These are phyloP conservation scores for Geranium brycei DNA, from an alignment of 345 rosid genomes.

Conservation along the genomic window DNA sequence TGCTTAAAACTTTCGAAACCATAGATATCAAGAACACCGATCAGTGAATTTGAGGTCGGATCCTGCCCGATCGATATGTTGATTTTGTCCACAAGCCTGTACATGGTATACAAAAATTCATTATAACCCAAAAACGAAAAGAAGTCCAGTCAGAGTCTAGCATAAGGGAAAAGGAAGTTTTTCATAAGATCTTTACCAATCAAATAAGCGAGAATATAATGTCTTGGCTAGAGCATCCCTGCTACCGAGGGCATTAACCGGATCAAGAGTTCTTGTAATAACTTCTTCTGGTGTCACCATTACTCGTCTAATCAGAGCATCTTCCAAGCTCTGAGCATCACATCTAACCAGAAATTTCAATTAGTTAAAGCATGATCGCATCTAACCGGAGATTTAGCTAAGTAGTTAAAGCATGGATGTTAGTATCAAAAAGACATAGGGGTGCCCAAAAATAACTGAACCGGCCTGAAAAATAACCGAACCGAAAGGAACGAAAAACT, in stretches of 20 bases:
- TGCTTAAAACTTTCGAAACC: constrained; percentile 87
- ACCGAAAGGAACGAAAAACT: no score
- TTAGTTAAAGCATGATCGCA: constrained; percentile 7
- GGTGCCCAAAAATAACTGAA: no score
- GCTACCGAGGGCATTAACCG: constrained; percentile 52
- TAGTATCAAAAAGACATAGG: no score
- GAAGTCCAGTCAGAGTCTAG: not conserved
- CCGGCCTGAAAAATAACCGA: no score
- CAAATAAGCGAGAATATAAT: constrained; percentile 72
- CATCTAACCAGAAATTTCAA: constrained; percentile 36
- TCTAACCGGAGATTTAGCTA: no score
- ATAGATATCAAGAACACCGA: constrained; percentile 92
- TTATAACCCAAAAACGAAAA: constrained; percentile 7
- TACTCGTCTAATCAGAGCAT: constrained; percentile 76
- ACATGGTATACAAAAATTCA: constrained; percentile 9
- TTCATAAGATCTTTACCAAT: constrained; percentile 43
- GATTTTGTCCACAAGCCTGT: constrained; percentile 86
- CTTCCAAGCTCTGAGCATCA: constrained; percentile 70
- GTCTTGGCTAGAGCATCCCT: constrained; percentile 91
- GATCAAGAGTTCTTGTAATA: constrained; percentile 75
- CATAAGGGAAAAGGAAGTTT: constrained; percentile 6
- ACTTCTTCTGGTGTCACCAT: constrained; percentile 94
- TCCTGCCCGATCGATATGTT: constrained; percentile 86
- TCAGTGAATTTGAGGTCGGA: constrained; percentile 59
- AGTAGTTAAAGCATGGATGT: no score